A percentile compares a stretch with the other conserved stretches of the same genome.
phyloP scores from a whole-genome alignment of 257 asterid genomes.

The Ajuga chamaepitys region DNA sequence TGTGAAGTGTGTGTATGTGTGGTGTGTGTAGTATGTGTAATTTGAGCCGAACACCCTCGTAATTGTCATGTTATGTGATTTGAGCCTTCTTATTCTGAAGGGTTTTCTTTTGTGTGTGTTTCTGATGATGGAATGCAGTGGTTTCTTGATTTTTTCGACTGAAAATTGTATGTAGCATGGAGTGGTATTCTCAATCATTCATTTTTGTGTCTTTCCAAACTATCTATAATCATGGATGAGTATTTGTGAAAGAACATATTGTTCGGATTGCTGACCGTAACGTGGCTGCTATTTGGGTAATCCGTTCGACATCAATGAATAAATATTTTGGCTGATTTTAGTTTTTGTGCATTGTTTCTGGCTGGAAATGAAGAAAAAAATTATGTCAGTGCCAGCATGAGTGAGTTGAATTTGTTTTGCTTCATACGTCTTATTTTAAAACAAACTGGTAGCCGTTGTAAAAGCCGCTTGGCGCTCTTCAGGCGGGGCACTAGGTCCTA shows the following conservation, averaged over 20 bases:
- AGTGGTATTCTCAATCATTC: not conserved
- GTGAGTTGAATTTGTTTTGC: not conserved
- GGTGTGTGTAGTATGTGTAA: too few relatives aligned
- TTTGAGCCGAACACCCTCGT: too few relatives aligned
- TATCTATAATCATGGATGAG: not conserved
- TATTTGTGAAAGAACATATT: not conserved
- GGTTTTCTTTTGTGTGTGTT: conserved; percentile 1
- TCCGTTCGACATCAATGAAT: not conserved
- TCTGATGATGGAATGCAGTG: not conserved
- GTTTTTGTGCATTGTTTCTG: too few relatives aligned
- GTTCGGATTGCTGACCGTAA: conserved; percentile 2
- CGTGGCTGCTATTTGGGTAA: not conserved
- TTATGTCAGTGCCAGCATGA: too few relatives aligned
- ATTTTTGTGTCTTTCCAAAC: not conserved
- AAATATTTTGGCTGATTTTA: not conserved
- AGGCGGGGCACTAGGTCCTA: too few relatives aligned
- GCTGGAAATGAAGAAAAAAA: too few relatives aligned
- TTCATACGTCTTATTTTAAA: too few relatives aligned
- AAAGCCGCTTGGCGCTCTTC: too few relatives aligned
- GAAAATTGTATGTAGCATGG: not conserved
- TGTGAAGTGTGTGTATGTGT: too few relatives aligned
- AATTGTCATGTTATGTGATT: not conserved
- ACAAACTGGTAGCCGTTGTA: too few relatives aligned
- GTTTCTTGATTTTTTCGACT: not conserved
- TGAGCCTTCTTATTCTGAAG: not conserved